phyloP scores from a whole-genome alignment of 2,329 filamentous ascomycete genomes.

The Beauveria caledonica region DNA sequence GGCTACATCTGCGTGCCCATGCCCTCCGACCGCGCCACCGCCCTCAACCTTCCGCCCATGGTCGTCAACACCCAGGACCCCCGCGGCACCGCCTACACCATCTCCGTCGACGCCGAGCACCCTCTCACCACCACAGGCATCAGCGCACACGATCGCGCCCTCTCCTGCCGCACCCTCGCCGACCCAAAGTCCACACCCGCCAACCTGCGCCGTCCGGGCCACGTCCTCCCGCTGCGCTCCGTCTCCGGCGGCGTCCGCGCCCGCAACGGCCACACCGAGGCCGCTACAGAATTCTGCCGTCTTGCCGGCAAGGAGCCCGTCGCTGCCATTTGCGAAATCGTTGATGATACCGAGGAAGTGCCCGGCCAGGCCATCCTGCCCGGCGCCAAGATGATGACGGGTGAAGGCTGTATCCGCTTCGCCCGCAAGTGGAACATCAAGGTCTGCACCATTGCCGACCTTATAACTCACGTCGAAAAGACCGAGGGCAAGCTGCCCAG shows the following conservation, averaged over 20 bases:
- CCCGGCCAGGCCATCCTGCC: slow-evolving; percentile 56
- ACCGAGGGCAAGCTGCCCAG: slow-evolving; percentile 53
- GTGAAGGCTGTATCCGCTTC: slow-evolving; percentile 82
- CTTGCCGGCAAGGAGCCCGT: slow-evolving; percentile 70
- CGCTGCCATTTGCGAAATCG: slow-evolving; percentile 83
- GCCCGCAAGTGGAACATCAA: slow-evolving; percentile 81
- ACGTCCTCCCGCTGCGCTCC: slow-evolving; percentile 80
- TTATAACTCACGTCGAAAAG: slow-evolving; percentile 72
- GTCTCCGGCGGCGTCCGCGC: slow-evolving; percentile 71
- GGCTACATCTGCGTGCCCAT: slow-evolving; percentile 90
- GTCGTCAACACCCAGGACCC: slow-evolving; percentile 67
- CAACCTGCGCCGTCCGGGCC: slow-evolving; percentile 74
- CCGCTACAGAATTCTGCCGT: slow-evolving; percentile 81
- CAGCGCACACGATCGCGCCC: slow-evolving; percentile 74
- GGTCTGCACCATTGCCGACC: slow-evolving; percentile 90
- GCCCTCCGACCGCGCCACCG: slow-evolving; percentile 55
- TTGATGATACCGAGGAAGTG: slow-evolving; percentile 73
- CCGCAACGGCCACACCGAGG: slow-evolving; percentile 84
- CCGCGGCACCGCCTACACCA: slow-evolving; percentile 85
- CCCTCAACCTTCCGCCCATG: slow-evolving; percentile 83
- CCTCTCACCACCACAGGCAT: slow-evolving; percentile 79
- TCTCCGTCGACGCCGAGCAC: slow-evolving; percentile 75
- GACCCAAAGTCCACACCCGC: slow-evolving; percentile 47
- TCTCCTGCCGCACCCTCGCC: slow-evolving; percentile 73
- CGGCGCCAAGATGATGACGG: slow-evolving; percentile 81